These are phyloP conservation scores for Lolium rigidum DNA, from an alignment of 176 grass and related monocot species.

Conservation along the genomic window DNA sequence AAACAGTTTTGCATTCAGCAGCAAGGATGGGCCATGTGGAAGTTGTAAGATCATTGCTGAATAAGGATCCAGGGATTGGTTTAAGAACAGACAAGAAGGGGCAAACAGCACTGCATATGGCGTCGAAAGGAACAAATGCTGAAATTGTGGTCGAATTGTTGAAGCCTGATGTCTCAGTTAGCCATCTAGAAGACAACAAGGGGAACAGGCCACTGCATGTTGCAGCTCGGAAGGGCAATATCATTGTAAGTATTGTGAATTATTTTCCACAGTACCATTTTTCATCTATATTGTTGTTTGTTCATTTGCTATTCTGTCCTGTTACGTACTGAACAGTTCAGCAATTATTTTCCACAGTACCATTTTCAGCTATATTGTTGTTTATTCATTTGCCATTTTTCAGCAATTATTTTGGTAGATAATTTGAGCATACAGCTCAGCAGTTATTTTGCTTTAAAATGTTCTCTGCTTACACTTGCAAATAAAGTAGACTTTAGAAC, in stretches of 20 bases:
- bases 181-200: conserved; percentile 81
- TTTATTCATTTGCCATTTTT: too few species aligned
- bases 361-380: too few species aligned
- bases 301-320: conserved; percentile 14
- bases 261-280: neutral
- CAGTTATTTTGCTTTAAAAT: neutral
- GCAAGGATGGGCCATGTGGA: conserved; percentile 88
- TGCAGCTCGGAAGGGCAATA: conserved; percentile 85
- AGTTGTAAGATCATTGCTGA: conserved; percentile 76
- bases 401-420: neutral
- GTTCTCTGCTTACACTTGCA: neutral
- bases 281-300: conserved; percentile 10
- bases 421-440: neutral
- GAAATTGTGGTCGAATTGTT: conserved; percentile 74
- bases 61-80: conserved; percentile 73
- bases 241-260: conserved; percentile 51
- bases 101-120: conserved; percentile 94
- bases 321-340: neutral
- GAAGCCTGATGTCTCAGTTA: conserved; percentile 65
- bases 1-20: conserved; percentile 86
- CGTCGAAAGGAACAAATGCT: conserved; percentile 81
- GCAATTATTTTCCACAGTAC: neutral
- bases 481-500: neutral
- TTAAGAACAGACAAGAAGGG: conserved; percentile 90
- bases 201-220: conserved; percentile 88